Percentiles rank a stretch among this genome's conserved stretches.
These are phyloP conservation scores for Thermoascus crustaceus DNA, from an alignment of 2,329 filamentous ascomycete genomes.

Conservation along the genomic window DNA sequence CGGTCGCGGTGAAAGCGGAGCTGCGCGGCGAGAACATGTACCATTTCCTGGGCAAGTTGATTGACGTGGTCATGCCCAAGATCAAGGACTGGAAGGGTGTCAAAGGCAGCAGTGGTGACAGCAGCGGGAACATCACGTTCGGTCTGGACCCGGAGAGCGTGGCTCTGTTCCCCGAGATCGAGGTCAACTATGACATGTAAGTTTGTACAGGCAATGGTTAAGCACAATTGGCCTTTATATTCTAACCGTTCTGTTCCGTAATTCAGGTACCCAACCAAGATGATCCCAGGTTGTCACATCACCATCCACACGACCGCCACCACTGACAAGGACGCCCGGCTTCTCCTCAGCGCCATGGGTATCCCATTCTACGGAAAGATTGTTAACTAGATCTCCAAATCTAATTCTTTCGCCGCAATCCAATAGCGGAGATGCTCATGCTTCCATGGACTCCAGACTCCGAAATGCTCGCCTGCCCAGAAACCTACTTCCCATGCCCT, in stretches of 20 bases:
- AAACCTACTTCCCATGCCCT: too few relatives aligned
- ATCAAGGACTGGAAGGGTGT: conserved; percentile 94
- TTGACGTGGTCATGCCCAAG: conserved; percentile 83
- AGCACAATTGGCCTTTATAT: not conserved
- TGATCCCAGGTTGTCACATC: conserved; percentile 81
- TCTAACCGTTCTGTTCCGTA: conserved; percentile 5
- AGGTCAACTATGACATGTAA: conserved; percentile 86
- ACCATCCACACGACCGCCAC: conserved; percentile 76
- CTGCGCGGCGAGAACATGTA: conserved; percentile 73
- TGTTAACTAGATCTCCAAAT: conserved; percentile 44
- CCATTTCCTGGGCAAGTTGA: conserved; percentile 81
- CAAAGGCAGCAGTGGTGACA: conserved; percentile 71
- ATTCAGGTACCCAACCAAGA: conserved; percentile 54
- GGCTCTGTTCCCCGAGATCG: conserved; percentile 83
- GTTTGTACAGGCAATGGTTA: conserved; percentile 39
- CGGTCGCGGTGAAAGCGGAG: conserved; percentile 65
- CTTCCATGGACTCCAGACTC: too few relatives aligned
- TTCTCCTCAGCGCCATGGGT: conserved; percentile 64
- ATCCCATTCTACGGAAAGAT: conserved; percentile 77
- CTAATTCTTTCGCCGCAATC: too few relatives aligned
- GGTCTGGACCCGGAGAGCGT: conserved; percentile 70
- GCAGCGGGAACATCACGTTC: conserved; percentile 76
- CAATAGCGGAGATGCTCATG: too few relatives aligned
- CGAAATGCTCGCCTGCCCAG: too few relatives aligned
- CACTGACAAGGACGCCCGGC: conserved; percentile 73